Conservation (phyloP, 306 rosid species). For the Canavalia ensiformis region DNA sequence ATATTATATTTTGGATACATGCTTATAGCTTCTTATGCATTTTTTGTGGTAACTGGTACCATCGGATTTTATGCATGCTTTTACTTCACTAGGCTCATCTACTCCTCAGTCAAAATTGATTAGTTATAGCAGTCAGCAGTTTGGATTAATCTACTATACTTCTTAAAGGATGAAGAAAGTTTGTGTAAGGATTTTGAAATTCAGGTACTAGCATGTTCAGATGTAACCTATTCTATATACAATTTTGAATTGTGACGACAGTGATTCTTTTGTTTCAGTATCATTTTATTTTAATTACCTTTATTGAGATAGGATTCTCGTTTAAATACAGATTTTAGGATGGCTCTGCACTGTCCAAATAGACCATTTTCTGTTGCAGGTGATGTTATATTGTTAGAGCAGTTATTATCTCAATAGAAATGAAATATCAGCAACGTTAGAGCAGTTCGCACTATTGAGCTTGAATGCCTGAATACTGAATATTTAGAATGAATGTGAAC, state of each 20-base stretch:
- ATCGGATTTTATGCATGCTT: conserved; percentile 97
- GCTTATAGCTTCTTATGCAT: conserved; percentile 93
- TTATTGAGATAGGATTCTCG: conserved; percentile 34
- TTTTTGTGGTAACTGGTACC: conserved; percentile 95
- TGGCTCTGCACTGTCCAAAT: conserved; percentile 6
- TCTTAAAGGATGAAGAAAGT: conserved; percentile 49
- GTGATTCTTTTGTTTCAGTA: conserved; percentile 67
- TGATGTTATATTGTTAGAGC: background rate
- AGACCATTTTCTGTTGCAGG: conserved; percentile 2
- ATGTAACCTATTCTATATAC: conserved; percentile 83
- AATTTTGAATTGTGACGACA: conserved; percentile 73
- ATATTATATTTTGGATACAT: conserved; percentile 92
- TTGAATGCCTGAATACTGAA: conserved; percentile 14
- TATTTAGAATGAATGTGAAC: background rate
- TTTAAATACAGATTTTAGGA: conserved; percentile 34
- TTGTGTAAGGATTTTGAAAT: conserved; percentile 72
- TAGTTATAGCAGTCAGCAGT: conserved; percentile 49
- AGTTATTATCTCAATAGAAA: conserved; percentile 7
- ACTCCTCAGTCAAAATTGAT: conserved; percentile 98
- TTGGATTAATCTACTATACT: conserved; percentile 47
- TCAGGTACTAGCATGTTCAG: conserved; percentile 59
- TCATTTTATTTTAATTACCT: conserved; percentile 47
- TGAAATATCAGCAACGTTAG: conserved; percentile 33
- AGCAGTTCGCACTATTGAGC: background rate
- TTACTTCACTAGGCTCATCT: conserved; percentile 98